Conservation (phyloP, 2,329 filamentous ascomycete species). For the Trichoderma citrinoviride region DNA sequence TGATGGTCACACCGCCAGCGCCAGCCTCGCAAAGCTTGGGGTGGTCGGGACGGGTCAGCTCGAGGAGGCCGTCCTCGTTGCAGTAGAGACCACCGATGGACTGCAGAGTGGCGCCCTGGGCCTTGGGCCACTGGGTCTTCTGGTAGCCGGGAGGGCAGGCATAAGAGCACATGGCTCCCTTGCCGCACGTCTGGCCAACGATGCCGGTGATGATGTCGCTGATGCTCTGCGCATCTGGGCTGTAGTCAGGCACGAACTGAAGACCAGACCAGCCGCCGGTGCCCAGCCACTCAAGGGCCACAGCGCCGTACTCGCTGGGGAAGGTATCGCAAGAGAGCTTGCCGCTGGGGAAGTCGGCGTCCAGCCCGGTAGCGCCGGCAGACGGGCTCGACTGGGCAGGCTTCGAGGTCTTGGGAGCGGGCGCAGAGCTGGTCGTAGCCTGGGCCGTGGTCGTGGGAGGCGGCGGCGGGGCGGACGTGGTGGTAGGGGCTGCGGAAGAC, state of each 20-base stretch:
- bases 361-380: conserved; percentile 50
- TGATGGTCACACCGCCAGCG: conserved; percentile 65
- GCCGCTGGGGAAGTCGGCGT: conserved; percentile 72
- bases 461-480: conserved; percentile 26
- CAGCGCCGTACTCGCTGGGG: conserved; percentile 76
- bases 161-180: conserved; percentile 81
- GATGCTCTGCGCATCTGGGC: conserved; percentile 52
- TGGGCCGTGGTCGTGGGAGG: conserved; percentile 19
- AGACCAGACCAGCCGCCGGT: conserved; percentile 77
- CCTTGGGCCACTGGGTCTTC: conserved; percentile 82
- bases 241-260: conserved; percentile 59
- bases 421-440: conserved; percentile 31
- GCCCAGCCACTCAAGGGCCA: conserved; percentile 65
- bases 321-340: conserved; percentile 68
- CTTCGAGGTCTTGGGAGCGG: conserved; percentile 20
- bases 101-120: conserved; percentile 76
- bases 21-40: conserved; percentile 74
- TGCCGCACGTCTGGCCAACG: conserved; percentile 57
- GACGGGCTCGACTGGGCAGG: neutral
- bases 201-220: conserved; percentile 63
- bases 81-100: conserved; percentile 88
- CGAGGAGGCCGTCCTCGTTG: conserved; percentile 67
- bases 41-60: conserved; percentile 67
- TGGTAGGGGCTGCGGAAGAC: conserved; percentile 29
- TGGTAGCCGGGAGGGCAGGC: conserved; percentile 88